Conservation (phyloP, 495 filamentous ascomycete genomes). For the Talaromyces liani region DNA sequence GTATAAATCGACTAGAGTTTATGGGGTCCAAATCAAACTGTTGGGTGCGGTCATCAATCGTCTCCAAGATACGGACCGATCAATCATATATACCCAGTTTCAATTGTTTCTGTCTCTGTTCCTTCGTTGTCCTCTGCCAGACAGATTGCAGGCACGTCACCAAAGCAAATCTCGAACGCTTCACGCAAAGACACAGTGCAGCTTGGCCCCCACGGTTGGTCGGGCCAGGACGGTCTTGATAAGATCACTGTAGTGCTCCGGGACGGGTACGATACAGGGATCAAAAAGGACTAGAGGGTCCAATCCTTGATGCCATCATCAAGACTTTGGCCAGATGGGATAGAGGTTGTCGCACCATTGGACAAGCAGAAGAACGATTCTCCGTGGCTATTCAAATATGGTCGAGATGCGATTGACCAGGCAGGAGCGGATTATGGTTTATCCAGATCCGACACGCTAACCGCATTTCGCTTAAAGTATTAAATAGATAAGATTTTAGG, state of each 20-base stretch:
- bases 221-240: neutral
- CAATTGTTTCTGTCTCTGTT: neutral
- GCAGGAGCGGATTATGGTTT: too few species aligned
- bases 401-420: too few species aligned
- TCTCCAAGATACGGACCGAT: too few species aligned
- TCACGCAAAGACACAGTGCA: neutral
- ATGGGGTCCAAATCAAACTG: neutral
- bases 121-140: neutral
- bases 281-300: neutral
- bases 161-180: neutral
- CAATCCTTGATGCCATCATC: too few species aligned
- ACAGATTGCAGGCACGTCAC: neutral
- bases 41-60: too few species aligned
- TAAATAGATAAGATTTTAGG: too few species aligned
- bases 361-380: too few species aligned
- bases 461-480: too few species aligned
- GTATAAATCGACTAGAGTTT: neutral
- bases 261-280: neutral
- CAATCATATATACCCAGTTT: neutral
- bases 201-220: neutral
- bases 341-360: too few species aligned
- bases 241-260: neutral
- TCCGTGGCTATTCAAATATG: too few species aligned
- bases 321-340: too few species aligned
- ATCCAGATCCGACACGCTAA: too few species aligned